Evolutionary conservation across 495 filamentous ascomycete genomes (phyloP).

Genomic region (Podospora conica): DNA sequence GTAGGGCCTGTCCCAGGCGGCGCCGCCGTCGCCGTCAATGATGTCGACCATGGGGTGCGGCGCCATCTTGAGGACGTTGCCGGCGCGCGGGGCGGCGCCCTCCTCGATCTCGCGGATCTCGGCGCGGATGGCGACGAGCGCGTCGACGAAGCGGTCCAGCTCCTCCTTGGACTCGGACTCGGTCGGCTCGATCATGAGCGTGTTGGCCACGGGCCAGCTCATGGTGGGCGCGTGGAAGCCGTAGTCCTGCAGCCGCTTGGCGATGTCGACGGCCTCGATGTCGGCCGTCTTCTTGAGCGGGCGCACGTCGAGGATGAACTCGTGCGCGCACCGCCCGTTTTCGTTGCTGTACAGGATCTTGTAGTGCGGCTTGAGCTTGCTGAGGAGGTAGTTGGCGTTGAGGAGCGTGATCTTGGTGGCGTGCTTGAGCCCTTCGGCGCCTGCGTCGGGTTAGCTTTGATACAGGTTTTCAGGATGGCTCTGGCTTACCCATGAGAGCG

Average conservation of each 20-base stretch:
- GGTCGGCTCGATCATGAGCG: constrained; percentile 97
- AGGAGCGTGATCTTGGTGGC: constrained; percentile 92
- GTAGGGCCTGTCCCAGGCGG: constrained; percentile 74
- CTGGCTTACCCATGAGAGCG: constrained; percentile 87
- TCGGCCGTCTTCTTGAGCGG: constrained; percentile 78
- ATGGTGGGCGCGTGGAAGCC: constrained; percentile 98
- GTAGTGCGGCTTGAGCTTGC: constrained; percentile 84
- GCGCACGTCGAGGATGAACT: constrained; percentile 94
- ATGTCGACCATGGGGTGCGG: constrained; percentile 86
- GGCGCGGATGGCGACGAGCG: constrained; percentile 77
- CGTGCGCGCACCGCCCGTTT: constrained; percentile 85
- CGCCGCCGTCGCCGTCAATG: constrained; percentile 44
- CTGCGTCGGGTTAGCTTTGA: constrained; percentile 28
- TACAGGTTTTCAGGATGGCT: too few species aligned
- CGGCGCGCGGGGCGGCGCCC: constrained; percentile 66
- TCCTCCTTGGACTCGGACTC: constrained; percentile 92
- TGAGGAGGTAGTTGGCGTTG: constrained; percentile 97
- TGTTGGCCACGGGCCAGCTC: constrained; percentile 95
- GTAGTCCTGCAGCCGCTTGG: constrained; percentile 96
- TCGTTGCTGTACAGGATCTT: constrained; percentile 88
- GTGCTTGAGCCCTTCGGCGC: constrained; percentile 79
- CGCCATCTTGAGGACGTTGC: constrained; percentile 89
- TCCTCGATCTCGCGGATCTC: constrained; percentile 85
- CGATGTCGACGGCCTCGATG: constrained; percentile 93
- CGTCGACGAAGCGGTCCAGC: constrained; percentile 91